Evolutionary conservation across 129 eudicot species (phyloP).

Genomic region (Artemisia argyi): DNA sequence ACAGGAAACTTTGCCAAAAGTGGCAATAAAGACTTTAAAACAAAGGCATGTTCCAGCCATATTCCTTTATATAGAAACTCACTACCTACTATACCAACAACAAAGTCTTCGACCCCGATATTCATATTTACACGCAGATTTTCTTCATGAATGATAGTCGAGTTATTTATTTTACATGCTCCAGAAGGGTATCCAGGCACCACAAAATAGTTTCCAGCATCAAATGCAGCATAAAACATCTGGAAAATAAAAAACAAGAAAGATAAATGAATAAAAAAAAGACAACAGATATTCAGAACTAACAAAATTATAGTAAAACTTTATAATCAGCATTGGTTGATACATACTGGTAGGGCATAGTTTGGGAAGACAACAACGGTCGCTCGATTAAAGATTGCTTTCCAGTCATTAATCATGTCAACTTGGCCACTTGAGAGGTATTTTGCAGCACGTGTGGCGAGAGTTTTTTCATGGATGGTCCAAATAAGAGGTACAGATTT

Average conservation of each 20-base stretch:
- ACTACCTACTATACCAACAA: conserved; percentile 74
- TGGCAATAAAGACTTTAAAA: conserved; percentile 72
- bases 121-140: conserved; percentile 43
- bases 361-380: conserved; percentile 83
- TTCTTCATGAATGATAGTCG: conserved; percentile 30
- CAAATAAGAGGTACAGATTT: conserved; percentile 78
- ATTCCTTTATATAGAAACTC: conserved; percentile 70
- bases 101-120: conserved; percentile 50
- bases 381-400: conserved; percentile 59
- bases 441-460: conserved; percentile 53
- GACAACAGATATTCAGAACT: conserved; percentile 1
- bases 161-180: conserved; percentile 54
- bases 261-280: background rate
- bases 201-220: conserved; percentile 82
- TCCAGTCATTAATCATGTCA: conserved; percentile 69
- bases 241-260: conserved; percentile 18
- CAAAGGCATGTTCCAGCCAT: conserved; percentile 89
- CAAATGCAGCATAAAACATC: conserved; percentile 78
- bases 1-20: conserved; percentile 42
- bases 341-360: conserved; percentile 75
- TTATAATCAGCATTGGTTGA: conserved; percentile 4
- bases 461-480: conserved; percentile 75
- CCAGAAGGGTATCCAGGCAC: conserved; percentile 81
- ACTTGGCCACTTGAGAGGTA: conserved; percentile 47
- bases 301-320: background rate